Conservation (phyloP, 257 asterid genomes). For the Cinchona pubescens region DNA sequence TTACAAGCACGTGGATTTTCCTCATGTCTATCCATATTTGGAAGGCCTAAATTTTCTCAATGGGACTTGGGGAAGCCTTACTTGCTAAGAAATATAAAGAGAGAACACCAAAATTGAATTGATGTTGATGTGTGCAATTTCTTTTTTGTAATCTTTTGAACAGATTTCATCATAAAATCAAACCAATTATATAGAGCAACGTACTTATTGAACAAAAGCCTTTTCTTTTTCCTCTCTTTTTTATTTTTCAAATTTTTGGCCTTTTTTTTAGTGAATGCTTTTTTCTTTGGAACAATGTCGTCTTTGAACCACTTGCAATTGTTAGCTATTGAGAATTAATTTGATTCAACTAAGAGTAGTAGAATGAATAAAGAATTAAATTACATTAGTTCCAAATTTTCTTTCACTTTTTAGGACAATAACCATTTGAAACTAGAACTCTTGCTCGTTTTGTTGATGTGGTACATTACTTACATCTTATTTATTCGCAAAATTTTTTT, state of each 20-base stretch:
- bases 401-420: slow-evolving; percentile 7
- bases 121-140: slow-evolving; percentile 8
- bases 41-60: background rate
- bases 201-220: slow-evolving; percentile 4
- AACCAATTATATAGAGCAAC: background rate
- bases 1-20: background rate
- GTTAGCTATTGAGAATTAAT: background rate
- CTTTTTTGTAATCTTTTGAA: slow-evolving; percentile 14
- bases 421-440: slow-evolving; percentile 6
- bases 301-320: slow-evolving; percentile 11
- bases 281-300: too few species aligned
- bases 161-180: background rate
- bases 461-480: background rate
- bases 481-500: background rate
- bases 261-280: slow-evolving; percentile 1
- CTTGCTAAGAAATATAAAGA: slow-evolving; percentile 24
- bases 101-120: slow-evolving; percentile 11
- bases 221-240: background rate
- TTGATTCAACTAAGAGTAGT: background rate
- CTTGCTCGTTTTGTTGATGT: background rate
- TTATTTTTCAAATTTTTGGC: background rate
- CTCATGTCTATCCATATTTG: slow-evolving; percentile 11
- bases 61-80: slow-evolving; percentile 7
- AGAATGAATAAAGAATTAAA: background rate
- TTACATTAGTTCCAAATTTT: background rate